These are phyloP conservation scores for Chaetothyriales sp. DNA, from an alignment of 2,329 filamentous ascomycete species.

Conservation along the genomic window DNA sequence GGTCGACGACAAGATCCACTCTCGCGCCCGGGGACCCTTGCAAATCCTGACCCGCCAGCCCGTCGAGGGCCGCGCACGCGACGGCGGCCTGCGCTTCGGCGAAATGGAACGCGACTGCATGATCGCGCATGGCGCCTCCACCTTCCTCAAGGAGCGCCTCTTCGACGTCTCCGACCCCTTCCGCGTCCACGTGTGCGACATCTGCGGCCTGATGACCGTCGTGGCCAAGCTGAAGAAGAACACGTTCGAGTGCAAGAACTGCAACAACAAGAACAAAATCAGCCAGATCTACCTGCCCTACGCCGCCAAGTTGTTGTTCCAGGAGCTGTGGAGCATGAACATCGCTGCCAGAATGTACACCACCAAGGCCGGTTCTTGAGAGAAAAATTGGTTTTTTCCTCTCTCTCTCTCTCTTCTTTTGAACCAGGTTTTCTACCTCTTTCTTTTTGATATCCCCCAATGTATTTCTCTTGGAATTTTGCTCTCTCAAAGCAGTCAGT, in stretches of 20 bases:
- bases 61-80: constrained; percentile 92
- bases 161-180: constrained; percentile 98
- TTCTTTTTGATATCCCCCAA: too few relatives aligned
- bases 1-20: constrained; percentile 99
- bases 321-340: constrained; percentile 96
- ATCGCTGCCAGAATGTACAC: constrained; percentile 97
- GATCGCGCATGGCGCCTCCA: constrained; percentile 97
- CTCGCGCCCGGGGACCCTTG: constrained; percentile 87
- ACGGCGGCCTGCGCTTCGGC: constrained; percentile 97
- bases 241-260: constrained; percentile 89
- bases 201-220: constrained; percentile 96
- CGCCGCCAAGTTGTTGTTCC: constrained; percentile 93
- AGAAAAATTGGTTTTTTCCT: too few relatives aligned
- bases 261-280: constrained; percentile 98
- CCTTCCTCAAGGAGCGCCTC: constrained; percentile 91
- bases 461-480: too few relatives aligned
- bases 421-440: too few relatives aligned
- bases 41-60: constrained; percentile 96
- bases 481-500: too few relatives aligned
- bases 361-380: constrained; percentile 26
- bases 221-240: constrained; percentile 93
- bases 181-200: constrained; percentile 94
- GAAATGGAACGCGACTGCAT: constrained; percentile 99
- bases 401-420: too few relatives aligned
- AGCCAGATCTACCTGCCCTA: constrained; percentile 97